Conservation (phyloP, 768 basidiomycete species). For the Leucosporidium yakuticum region DNA sequence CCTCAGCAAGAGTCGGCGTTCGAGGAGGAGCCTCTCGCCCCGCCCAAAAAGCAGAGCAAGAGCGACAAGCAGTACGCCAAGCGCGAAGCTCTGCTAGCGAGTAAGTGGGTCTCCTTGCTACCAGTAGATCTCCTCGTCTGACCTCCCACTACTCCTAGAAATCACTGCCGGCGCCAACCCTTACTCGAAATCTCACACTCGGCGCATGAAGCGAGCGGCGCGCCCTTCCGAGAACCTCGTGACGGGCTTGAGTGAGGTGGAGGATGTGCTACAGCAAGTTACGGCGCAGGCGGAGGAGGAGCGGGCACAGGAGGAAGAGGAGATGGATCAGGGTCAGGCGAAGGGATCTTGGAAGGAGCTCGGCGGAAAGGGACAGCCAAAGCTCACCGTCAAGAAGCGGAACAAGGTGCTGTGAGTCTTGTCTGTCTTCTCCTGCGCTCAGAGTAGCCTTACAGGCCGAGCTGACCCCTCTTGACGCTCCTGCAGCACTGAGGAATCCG, state of each 20-base stretch:
- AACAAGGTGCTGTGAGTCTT: constrained; percentile 25
- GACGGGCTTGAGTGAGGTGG: constrained; percentile 27
- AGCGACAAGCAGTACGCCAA: constrained; percentile 30
- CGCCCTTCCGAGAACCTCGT: constrained; percentile 32
- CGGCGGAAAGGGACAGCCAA: constrained; percentile 28
- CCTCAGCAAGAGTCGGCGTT: not conserved
- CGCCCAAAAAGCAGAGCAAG: constrained; percentile 21
- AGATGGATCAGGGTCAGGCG: not conserved
- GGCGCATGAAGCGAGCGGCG: constrained; percentile 32
- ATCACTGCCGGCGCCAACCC: constrained; percentile 22
- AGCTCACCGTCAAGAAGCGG: constrained; percentile 33
- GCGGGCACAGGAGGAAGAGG: not conserved
- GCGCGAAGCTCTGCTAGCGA: constrained; percentile 33
- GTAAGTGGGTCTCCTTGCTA: constrained; percentile 9
- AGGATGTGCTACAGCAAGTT: constrained; percentile 25
- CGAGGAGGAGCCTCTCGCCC: not conserved
- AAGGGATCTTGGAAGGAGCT: not conserved
- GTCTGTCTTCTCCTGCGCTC: not conserved
- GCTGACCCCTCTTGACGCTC: not conserved
- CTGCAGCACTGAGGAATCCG: constrained; percentile 25
- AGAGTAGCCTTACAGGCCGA: too few species aligned
- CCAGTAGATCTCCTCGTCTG: not conserved
- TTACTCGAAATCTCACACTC: constrained; percentile 37
- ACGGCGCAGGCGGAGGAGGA: constrained; percentile 1
- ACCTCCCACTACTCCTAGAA: constrained; percentile 3